Evolutionary conservation across 768 basidiomycete genomes (phyloP), one percentile per base, ranked within the genome.

Genomic region (Termitomyces sp.): DNA sequence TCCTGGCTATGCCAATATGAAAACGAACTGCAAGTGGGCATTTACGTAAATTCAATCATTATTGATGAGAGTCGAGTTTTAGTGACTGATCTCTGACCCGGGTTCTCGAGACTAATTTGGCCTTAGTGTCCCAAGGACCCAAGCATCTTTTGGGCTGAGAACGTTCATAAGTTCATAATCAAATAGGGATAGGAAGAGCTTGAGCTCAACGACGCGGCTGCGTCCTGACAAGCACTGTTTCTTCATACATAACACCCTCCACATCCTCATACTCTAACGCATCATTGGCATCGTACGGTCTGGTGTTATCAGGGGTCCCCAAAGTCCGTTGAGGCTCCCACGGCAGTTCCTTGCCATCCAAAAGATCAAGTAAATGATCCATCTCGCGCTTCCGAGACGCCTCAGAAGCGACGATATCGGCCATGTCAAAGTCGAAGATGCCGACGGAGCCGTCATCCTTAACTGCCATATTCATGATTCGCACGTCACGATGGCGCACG

Each of bases 401-500:
- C n/a, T 53, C 45, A 9, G 56, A 58, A 41, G 56, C 51, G 13
- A 48, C 26, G 14, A 61, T 41, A 26, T 54, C 50, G 7, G 66
- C 60, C 30, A 60, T 52, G 50, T 70, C 67, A 52, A 71, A 70
- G 55, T 71, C 70, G 28, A 67, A 66, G 38, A 70, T 64, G 35
- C 45, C 60, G 32, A 63, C 62, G 11, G 46, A 43, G 5, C 63
- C 64, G 1, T 55, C 51, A 24, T 64, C 53, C 32, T 65, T 55
- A 43, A 67, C 46, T n/a, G 63, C 56, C 40, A 71, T 51, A 40
- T 70, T 71, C 13, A 60, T 35, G 4, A 60, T 49, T 9, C 67
- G 64, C 16, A 71, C 51, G 51, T 71, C 70, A 28, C 65, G 53
- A 44, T 71, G 66, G 20, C 61, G 56, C 9, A 70, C 62, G 30